Conservation (phyloP, 2,329 filamentous ascomycete genomes). For the Aureobasidium sp. region DNA sequence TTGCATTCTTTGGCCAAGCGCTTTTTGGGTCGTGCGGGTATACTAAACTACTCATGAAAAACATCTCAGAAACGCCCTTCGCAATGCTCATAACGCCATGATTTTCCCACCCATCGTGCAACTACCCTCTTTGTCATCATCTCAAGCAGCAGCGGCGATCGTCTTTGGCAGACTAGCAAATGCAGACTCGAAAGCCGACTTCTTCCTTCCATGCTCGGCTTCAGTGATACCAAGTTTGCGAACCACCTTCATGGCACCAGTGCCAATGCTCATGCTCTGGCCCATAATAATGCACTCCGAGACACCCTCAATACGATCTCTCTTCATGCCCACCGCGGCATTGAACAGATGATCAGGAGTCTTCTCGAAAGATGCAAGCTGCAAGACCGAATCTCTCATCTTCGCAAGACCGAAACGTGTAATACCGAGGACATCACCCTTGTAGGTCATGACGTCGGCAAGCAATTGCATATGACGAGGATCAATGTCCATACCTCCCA, state of each 20-base stretch:
- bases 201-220: slow-evolving; percentile 34
- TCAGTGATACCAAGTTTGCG: slow-evolving; percentile 63
- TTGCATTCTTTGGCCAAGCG: background rate
- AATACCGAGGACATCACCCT: slow-evolving; percentile 92
- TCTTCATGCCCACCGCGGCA: slow-evolving; percentile 85
- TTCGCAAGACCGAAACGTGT: slow-evolving; percentile 94
- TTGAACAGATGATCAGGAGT: slow-evolving; percentile 97
- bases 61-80: background rate
- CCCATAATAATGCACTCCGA: slow-evolving; percentile 98
- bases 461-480: slow-evolving; percentile 96
- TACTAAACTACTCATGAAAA: background rate
- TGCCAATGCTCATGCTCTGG: slow-evolving; percentile 86
- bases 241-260: slow-evolving; percentile 86
- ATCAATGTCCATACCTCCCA: slow-evolving; percentile 92
- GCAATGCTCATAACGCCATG: slow-evolving; percentile 8
- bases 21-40: background rate
- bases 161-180: slow-evolving; percentile 6
- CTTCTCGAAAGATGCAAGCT: slow-evolving; percentile 95
- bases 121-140: background rate
- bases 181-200: slow-evolving; percentile 17
- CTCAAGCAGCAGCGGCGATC: background rate
- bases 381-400: slow-evolving; percentile 89
- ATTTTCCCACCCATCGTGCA: background rate
- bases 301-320: slow-evolving; percentile 86
- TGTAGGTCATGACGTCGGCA: slow-evolving; percentile 98